Evolutionary conservation across 2,329 filamentous ascomycete species (phyloP).

Genomic region (Monilinia polystroma): DNA sequence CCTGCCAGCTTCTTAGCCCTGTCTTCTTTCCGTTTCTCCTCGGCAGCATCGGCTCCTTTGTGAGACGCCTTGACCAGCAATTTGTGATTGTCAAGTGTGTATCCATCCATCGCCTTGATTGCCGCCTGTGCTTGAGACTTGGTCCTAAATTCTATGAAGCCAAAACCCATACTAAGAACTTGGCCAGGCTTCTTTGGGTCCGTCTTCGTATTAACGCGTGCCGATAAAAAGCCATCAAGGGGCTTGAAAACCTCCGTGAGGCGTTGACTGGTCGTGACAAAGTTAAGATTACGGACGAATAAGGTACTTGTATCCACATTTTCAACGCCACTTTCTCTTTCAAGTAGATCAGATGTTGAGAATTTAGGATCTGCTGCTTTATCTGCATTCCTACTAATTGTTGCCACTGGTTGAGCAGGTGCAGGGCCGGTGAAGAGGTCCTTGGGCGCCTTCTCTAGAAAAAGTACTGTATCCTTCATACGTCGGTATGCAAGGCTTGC

Average conservation of each 20-base stretch:
- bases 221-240: slow-evolving; percentile 84
- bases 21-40: slow-evolving; percentile 81
- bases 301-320: slow-evolving; percentile 72
- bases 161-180: slow-evolving; percentile 93
- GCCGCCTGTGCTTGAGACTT: slow-evolving; percentile 78
- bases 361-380: slow-evolving; percentile 51
- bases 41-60: slow-evolving; percentile 81
- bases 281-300: slow-evolving; percentile 93
- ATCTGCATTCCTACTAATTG: slow-evolving; percentile 27
- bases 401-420: slow-evolving; percentile 26
- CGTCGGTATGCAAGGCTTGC: slow-evolving; percentile 82
- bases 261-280: slow-evolving; percentile 75
- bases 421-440: slow-evolving; percentile 60
- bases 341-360: slow-evolving; percentile 67
- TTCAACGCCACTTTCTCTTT: slow-evolving; percentile 52
- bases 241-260: slow-evolving; percentile 76
- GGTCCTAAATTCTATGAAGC: slow-evolving; percentile 84
- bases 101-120: slow-evolving; percentile 80
- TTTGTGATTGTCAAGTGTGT: slow-evolving; percentile 82
- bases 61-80: slow-evolving; percentile 84
- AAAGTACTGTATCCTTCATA: slow-evolving; percentile 86
- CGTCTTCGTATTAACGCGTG: slow-evolving; percentile 86
- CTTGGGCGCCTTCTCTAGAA: slow-evolving; percentile 89
- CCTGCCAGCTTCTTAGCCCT: slow-evolving; percentile 75
- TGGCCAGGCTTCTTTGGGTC: slow-evolving; percentile 90